Conservation (phyloP, 164 flowering plant genomes). For the Liquidambar formosana region DNA sequence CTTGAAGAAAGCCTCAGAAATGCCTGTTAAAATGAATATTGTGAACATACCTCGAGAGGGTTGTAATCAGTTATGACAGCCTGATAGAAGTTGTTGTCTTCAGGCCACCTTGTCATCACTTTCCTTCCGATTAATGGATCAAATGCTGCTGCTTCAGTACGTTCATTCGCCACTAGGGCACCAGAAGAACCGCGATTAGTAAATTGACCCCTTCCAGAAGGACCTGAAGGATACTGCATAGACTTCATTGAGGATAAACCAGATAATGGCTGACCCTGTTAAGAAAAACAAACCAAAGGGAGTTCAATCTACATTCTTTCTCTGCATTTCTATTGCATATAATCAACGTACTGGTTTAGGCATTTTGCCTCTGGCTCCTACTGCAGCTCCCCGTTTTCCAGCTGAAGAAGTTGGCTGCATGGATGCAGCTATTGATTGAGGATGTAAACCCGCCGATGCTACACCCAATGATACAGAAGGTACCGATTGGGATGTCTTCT, state of each 20-base stretch:
- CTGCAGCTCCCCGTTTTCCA: conserved; percentile 31
- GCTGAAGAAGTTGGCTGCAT: conserved; percentile 49
- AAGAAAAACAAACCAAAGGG: not conserved
- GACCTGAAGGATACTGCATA: conserved; percentile 30
- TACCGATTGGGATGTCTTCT: conserved; percentile 56
- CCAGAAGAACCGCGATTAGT: conserved; percentile 27
- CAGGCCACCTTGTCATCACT: conserved; percentile 75
- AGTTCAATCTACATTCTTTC: not conserved
- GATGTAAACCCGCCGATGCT: conserved; percentile 44
- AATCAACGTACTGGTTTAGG: conserved; percentile 50
- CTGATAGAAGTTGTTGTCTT: conserved; percentile 60
- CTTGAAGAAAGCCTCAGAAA: not conserved
- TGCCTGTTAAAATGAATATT: not conserved
- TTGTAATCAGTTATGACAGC: conserved; percentile 59
- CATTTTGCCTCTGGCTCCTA: conserved; percentile 44
- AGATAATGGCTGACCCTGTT: conserved; percentile 18
- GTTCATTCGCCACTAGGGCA: conserved; percentile 25
- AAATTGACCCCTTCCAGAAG: conserved; percentile 24
- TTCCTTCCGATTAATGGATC: conserved; percentile 52
- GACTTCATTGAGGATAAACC: conserved; percentile 23
- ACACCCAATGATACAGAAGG: conserved; percentile 41
- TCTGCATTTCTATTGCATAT: not conserved
- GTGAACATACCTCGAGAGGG: conserved; percentile 36
- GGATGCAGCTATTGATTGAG: conserved; percentile 37
- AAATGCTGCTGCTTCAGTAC: conserved; percentile 33